Conservation (phyloP, 2,329 filamentous ascomycete species). For the Neofusicoccum ribis region DNA sequence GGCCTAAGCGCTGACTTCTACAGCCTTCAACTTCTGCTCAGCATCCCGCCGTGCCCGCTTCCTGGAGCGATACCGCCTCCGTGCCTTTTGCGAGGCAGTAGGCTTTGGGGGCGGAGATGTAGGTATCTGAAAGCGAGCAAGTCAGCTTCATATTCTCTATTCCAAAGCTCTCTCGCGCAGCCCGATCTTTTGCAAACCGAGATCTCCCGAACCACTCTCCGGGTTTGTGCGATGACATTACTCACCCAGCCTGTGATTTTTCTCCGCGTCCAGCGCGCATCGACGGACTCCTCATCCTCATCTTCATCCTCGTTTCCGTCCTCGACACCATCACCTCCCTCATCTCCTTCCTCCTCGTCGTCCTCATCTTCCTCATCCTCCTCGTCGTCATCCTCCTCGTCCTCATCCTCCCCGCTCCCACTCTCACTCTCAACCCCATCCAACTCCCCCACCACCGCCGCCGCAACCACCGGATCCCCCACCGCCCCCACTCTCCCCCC, state of each 20-base stretch:
- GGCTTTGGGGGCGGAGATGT: not conserved
- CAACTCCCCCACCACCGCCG: not conserved
- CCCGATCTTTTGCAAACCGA: not conserved
- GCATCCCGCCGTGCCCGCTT: slow-evolving; percentile 23
- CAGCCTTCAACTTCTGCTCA: too few species aligned
- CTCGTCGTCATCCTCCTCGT: not conserved
- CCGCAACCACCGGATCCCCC: not conserved
- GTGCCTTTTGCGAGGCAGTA: not conserved
- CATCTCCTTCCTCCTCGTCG: not conserved
- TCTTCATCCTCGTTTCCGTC: not conserved
- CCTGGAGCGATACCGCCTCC: slow-evolving; percentile 1
- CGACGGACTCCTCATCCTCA: not conserved
- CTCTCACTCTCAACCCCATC: not conserved
- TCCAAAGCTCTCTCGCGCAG: not conserved
- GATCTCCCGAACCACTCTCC: too few species aligned
- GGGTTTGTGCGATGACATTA: too few species aligned
- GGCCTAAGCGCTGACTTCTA: too few species aligned
- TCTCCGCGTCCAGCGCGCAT: not conserved
- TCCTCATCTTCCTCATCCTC: not conserved
- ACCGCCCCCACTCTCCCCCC: not conserved
- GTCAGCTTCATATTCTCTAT: not conserved
- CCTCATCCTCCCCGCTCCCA: not conserved
- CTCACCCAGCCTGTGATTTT: not conserved
- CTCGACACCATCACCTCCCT: not conserved
- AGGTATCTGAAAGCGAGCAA: not conserved